Evolutionary conservation across 78 protist species (phyloP).

Genomic region (Dictyostelium purpureum): DNA sequence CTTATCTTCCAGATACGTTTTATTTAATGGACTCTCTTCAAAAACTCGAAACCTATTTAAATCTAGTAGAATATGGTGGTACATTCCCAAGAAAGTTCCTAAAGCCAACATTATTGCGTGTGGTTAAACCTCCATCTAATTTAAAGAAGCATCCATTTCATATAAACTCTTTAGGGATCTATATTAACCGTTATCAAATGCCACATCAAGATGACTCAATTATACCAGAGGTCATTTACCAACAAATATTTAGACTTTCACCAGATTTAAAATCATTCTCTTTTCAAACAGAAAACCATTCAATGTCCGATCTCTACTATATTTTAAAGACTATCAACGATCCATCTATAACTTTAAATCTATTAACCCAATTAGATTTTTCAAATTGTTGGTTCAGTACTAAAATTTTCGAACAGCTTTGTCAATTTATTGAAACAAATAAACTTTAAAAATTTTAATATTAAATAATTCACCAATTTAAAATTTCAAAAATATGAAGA

Average conservation of each 20-base stretch:
- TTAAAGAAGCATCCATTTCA: background rate
- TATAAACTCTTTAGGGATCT: background rate
- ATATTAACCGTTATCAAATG: background rate
- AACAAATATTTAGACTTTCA: background rate
- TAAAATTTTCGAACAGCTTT: background rate
- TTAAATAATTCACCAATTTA: background rate
- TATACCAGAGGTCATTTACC: conserved; percentile 10
- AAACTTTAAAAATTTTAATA: background rate
- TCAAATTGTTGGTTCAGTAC: background rate
- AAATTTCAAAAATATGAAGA: too few relatives aligned
- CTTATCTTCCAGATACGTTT: background rate
- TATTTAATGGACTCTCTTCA: background rate
- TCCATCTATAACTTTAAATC: background rate
- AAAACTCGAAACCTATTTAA: background rate
- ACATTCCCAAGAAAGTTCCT: background rate
- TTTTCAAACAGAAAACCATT: background rate
- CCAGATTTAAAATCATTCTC: background rate
- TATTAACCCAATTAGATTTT: background rate
- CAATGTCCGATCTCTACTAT: background rate
- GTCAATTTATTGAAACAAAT: background rate
- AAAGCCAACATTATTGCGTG: background rate
- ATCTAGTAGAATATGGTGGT: background rate
- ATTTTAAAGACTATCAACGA: background rate
- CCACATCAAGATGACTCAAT: background rate
- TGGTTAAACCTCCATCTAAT: background rate